Percentiles rank a stretch among this genome's conserved stretches.
Conservation (phyloP, 352 stramenopile genomes). For the Phytophthora sansomeana region DNA sequence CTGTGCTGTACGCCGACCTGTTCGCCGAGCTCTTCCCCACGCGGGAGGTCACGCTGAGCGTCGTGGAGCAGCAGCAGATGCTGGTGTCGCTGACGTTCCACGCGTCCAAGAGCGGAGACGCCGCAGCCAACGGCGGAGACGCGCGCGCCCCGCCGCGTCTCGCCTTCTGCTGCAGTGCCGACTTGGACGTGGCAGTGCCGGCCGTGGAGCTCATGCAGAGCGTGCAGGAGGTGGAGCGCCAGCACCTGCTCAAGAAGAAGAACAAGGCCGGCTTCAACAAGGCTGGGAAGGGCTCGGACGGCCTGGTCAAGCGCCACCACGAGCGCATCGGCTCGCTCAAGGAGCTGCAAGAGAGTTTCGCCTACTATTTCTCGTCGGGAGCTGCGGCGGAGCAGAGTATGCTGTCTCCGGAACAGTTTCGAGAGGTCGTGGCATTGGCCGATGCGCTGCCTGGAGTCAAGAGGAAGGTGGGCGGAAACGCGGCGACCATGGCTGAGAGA, state of each 20-base stretch:
- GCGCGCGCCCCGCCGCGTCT: constrained; percentile 46
- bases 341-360: constrained; percentile 82
- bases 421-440: constrained; percentile 72
- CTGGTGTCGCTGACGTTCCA: constrained; percentile 74
- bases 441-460: constrained; percentile 66
- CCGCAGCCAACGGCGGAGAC: constrained; percentile 1
- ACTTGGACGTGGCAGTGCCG: constrained; percentile 80
- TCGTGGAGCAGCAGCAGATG: constrained; percentile 69
- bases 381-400: constrained; percentile 87
- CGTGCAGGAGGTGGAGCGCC: constrained; percentile 53
- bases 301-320: constrained; percentile 63
- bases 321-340: constrained; percentile 73
- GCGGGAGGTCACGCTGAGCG: constrained; percentile 42
- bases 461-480: constrained; percentile 80
- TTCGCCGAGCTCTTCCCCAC: constrained; percentile 58
- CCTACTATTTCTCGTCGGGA: constrained; percentile 84
- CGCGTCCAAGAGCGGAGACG: constrained; percentile 38
- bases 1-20: constrained; percentile 69
- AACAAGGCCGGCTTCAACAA: constrained; percentile 15
- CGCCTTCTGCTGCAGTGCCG: constrained; percentile 85
- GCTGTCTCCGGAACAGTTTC: constrained; percentile 78
- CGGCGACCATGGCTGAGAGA: constrained; percentile 81
- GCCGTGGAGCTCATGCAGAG: constrained; percentile 80
- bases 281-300: constrained; percentile 22
- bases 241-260: constrained; percentile 50